Evolutionary conservation across 805 yeast species (phyloP).

Genomic region (Metschnikowia arizonensis): DNA sequence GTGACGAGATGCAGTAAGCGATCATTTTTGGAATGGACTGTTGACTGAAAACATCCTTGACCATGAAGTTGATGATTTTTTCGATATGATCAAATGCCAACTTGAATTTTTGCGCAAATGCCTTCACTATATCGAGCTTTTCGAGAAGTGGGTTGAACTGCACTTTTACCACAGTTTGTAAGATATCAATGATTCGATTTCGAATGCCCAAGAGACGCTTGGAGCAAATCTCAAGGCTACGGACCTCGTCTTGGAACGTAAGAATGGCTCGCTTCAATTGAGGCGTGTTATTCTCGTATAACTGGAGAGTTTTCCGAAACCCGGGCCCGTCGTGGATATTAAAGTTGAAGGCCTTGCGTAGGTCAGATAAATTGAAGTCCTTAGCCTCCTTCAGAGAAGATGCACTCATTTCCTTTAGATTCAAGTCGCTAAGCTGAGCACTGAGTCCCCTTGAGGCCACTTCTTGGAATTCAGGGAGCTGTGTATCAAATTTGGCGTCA

Average conservation of each 20-base stretch:
- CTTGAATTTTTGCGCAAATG: conserved; percentile 24
- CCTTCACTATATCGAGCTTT: conserved; percentile 23
- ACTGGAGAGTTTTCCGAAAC: conserved; percentile 30
- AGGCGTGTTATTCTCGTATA: conserved; percentile 32
- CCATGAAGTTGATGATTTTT: conserved; percentile 26
- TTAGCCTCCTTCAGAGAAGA: conserved; percentile 3
- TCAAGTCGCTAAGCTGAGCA: conserved; percentile 3
- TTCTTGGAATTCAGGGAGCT: conserved; percentile 6
- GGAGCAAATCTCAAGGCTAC: conserved; percentile 25
- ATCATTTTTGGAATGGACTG: conserved; percentile 28
- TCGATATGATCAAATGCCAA: conserved; percentile 33
- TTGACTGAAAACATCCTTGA: conserved; percentile 27
- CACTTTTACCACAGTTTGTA: conserved; percentile 19
- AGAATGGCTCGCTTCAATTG: conserved; percentile 23
- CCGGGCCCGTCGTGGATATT: conserved; percentile 43
- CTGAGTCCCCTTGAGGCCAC: neutral
- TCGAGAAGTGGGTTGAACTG: conserved; percentile 26
- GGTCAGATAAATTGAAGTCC: conserved; percentile 11
- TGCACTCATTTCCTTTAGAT: neutral
- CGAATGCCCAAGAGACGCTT: conserved; percentile 20
- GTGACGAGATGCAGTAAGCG: conserved; percentile 10
- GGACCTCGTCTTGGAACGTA: conserved; percentile 30
- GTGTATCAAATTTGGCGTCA: conserved; percentile 5
- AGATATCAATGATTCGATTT: conserved; percentile 22
- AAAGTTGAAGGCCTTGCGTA: conserved; percentile 30